These are phyloP conservation scores for Patellifolia procumbens DNA, from an alignment of 179 eudicot species.

Conservation along the genomic window DNA sequence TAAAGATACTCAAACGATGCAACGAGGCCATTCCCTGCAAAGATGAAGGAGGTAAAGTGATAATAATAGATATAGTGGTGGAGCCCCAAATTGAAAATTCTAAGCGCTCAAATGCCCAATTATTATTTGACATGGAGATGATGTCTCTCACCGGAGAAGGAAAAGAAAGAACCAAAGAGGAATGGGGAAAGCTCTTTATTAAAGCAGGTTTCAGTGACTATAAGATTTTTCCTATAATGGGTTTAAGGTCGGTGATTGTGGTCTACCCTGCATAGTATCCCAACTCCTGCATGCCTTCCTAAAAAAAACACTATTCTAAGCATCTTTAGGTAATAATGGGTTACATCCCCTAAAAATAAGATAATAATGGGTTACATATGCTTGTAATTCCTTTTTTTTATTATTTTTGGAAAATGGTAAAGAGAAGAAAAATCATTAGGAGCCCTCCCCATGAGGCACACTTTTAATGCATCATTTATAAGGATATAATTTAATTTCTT, in stretches of 20 bases:
- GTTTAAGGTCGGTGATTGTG: conserved; percentile 39
- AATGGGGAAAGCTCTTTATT: conserved; percentile 36
- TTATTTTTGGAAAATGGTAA: too few relatives aligned
- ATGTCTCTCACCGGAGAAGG: conserved; percentile 13
- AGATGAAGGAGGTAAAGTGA: not conserved
- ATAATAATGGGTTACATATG: too few relatives aligned
- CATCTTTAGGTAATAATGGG: too few relatives aligned
- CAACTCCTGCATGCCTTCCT: too few relatives aligned
- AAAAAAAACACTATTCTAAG: too few relatives aligned
- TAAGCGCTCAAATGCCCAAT: not conserved
- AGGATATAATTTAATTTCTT: too few relatives aligned
- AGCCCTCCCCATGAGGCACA: too few relatives aligned
- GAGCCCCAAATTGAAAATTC: not conserved
- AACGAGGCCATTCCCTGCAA: not conserved
- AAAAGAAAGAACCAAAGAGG: conserved; percentile 33
- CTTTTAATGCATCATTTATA: too few relatives aligned
- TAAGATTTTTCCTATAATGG: conserved; percentile 25
- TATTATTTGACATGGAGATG: conserved; percentile 34
- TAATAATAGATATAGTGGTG: conserved; percentile 11
- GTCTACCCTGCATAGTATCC: conserved; percentile 23
- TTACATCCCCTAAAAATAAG: too few relatives aligned
- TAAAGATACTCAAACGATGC: not conserved
- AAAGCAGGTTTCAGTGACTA: conserved; percentile 32
- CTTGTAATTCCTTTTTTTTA: too few relatives aligned
- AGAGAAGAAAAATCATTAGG: too few relatives aligned